A percentile compares a stretch with the other conserved stretches of the same genome.
phyloP scores from a whole-genome alignment of 768 basidiomycete genomes.

The Cyclocybe cylindracea region DNA sequence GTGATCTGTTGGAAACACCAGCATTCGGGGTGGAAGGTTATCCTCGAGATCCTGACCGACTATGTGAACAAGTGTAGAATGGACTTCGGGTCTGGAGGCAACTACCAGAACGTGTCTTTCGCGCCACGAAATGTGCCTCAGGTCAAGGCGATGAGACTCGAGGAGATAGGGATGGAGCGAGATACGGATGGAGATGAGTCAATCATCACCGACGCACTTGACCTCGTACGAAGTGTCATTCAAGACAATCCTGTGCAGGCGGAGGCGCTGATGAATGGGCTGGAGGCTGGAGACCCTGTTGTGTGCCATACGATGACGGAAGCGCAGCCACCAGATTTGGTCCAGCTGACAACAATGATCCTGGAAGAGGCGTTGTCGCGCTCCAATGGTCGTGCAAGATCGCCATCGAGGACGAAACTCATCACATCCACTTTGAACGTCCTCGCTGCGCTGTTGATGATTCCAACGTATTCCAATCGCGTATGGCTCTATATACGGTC shows the following conservation, averaged over 20 bases:
- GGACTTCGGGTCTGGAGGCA: constrained; percentile 39
- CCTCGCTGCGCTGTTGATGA: constrained; percentile 71
- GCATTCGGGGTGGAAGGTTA: constrained; percentile 84
- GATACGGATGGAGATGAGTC: constrained; percentile 61
- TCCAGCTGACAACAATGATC: constrained; percentile 79
- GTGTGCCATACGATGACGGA: constrained; percentile 55
- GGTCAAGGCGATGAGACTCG: constrained; percentile 49
- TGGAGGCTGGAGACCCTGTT: constrained; percentile 60
- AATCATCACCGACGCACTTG: constrained; percentile 71
- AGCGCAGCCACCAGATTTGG: constrained; percentile 64
- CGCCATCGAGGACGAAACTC: constrained; percentile 55
- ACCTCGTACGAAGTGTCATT: constrained; percentile 78
- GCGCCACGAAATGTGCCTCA: constrained; percentile 41
- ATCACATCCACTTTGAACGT: constrained; percentile 84
- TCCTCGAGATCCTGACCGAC: constrained; percentile 80
- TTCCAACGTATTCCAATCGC: constrained; percentile 75
- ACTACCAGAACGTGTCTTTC: constrained; percentile 57
- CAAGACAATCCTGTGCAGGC: constrained; percentile 69
- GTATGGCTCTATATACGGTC: constrained; percentile 90
- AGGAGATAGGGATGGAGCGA: constrained; percentile 75
- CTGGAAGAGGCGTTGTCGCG: constrained; percentile 76
- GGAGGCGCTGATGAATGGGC: constrained; percentile 61
- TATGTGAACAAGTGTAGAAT: constrained; percentile 64
- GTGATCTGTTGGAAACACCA: constrained; percentile 81
- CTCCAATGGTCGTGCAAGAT: constrained; percentile 38